These are phyloP conservation scores for Thelephora terrestris DNA, from an alignment of 1,284 basidiomycete species.

Conservation along the genomic window DNA sequence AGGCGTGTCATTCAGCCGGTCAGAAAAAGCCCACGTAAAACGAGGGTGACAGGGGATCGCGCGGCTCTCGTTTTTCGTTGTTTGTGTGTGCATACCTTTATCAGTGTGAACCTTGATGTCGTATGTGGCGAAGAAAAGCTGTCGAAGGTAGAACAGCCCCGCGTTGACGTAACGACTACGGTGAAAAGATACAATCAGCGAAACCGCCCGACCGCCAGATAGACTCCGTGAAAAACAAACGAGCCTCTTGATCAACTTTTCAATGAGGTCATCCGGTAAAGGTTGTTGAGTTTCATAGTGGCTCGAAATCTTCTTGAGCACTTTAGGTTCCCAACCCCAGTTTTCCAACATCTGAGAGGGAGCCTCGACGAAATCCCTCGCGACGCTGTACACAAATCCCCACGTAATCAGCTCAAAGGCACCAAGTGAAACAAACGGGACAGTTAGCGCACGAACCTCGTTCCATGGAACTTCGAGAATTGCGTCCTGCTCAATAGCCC, in stretches of 20 bases:
- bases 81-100: constrained; percentile 32
- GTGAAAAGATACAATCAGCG: neutral
- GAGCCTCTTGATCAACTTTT: constrained; percentile 69
- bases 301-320: constrained; percentile 65
- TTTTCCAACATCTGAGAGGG: constrained; percentile 89
- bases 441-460: constrained; percentile 28
- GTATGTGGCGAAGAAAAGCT: constrained; percentile 75
- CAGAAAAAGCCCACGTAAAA: neutral
- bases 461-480: constrained; percentile 74
- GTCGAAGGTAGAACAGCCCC: constrained; percentile 70
- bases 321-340: constrained; percentile 79
- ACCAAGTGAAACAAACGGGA: constrained; percentile 1
- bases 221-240: constrained; percentile 5
- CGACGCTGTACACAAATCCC: constrained; percentile 35
- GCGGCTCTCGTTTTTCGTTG: too few relatives aligned
- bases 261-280: constrained; percentile 65
- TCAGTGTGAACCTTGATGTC: constrained; percentile 70
- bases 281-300: constrained; percentile 69
- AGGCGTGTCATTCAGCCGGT: neutral
- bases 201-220: neutral
- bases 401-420: neutral
- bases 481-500: constrained; percentile 64
- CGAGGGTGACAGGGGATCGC: too few relatives aligned
- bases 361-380: constrained; percentile 79
- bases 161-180: constrained; percentile 69